These are phyloP conservation scores for Nannochloris sp. DNA, from an alignment of 139 green algal genomes.

Conservation along the genomic window DNA sequence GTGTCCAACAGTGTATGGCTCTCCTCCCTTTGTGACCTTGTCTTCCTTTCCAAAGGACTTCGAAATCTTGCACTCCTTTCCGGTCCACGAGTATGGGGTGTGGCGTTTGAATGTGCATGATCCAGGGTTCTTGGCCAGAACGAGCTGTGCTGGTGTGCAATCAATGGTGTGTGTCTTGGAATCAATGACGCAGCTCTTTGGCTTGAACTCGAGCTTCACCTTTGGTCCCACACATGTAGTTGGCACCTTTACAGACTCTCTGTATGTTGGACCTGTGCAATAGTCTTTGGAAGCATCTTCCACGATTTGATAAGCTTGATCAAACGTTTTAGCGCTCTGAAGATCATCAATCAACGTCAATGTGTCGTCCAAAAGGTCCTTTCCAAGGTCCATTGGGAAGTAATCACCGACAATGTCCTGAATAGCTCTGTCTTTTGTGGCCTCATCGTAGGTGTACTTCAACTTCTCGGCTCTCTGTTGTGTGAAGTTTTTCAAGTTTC, in stretches of 20 bases:
- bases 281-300: too few relatives aligned
- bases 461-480: too few relatives aligned
- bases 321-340: too few relatives aligned
- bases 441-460: too few relatives aligned
- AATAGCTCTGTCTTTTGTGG: too few relatives aligned
- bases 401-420: too few relatives aligned
- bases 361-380: too few relatives aligned
- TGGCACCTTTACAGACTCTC: background rate
- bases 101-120: slow-evolving; percentile 24
- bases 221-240: slow-evolving; percentile 18
- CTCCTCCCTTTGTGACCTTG: slow-evolving; percentile 7
- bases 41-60: slow-evolving; percentile 6
- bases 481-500: too few relatives aligned
- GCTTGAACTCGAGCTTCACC: slow-evolving; percentile 13
- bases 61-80: slow-evolving; percentile 27
- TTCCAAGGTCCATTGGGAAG: too few relatives aligned
- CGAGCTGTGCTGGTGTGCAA: slow-evolving; percentile 26
- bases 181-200: slow-evolving; percentile 24
- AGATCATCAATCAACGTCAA: too few relatives aligned
- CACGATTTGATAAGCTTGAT: too few relatives aligned
- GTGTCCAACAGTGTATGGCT: background rate
- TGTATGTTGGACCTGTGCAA: slow-evolving; percentile 4
- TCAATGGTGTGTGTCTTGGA: slow-evolving; percentile 8
- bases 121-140: slow-evolving; percentile 21
- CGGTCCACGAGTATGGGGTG: background rate